Evolutionary conservation across 169 alveolate genomes (phyloP), one percentile per base, ranked within the genome.

Genomic region (Cryptosporidium muris): DNA sequence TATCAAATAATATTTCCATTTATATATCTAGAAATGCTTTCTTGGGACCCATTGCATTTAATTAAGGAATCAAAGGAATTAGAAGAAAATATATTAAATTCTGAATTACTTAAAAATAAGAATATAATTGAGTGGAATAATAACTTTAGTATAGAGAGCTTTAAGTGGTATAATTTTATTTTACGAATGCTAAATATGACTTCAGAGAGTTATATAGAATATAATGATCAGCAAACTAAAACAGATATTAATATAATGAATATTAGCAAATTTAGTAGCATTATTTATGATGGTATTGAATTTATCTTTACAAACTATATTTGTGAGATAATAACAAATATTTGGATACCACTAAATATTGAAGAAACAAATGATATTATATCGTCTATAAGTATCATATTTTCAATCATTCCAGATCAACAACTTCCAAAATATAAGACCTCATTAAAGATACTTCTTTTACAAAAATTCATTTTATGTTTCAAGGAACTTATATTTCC

Each of bases 1-100:
- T 56, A 43, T 40, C 54, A 58, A 38, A 74, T 74, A 58, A 14
- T 60, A 16, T 25, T 40, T 14, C 47, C 63, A 12, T 58, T 36
- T 54, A 14, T 74, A 43, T 58, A 74, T 56, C 40, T 43, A 3
- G 67, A 74, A 58, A 11, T 74, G 1, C 12, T 74, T 7, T 2
- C 48, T 11, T 74, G 85, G 85, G 68, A 74, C 11, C 85, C 85
- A 36, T 74, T 74, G 51, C 16, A 47, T 16, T 25, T 14, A 49
- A 66, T 42, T 16, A 36, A 25, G 25, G 34, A 9, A 52, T n/a
- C 6, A 51, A 12, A 42, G 25, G 25, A 14, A 43, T 43, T 25
- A 42, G 16, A 4, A 14, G 2, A 3, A 9, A 64, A 2, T 12
- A 11, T 2, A 40, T 14, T 64, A 40, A 14, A 42, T 42, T 34